Evolutionary conservation across 1,284 basidiomycete species (phyloP).

Genomic region (Sanguinoderma infundibulare): DNA sequence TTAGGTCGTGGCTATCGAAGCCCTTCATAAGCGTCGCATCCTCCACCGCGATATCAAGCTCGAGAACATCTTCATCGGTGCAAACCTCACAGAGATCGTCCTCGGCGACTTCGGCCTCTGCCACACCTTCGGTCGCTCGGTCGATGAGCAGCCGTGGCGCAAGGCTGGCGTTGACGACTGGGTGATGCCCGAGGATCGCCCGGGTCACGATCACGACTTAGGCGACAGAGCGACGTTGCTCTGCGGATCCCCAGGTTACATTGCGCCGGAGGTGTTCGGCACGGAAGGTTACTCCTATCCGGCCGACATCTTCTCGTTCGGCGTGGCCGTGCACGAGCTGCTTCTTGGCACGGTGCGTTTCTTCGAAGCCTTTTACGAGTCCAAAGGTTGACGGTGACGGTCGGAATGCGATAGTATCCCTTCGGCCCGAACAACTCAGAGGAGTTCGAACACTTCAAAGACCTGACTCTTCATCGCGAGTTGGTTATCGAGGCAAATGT

Average conservation of each 20-base stretch:
- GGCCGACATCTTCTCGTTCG: conserved; percentile 45
- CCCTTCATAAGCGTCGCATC: conserved; percentile 50
- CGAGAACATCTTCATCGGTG: conserved; percentile 61
- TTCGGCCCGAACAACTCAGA: conserved; percentile 11
- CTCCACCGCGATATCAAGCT: conserved; percentile 45
- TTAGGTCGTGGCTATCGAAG: conserved; percentile 14
- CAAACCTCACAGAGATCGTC: conserved; percentile 51
- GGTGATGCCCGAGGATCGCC: background rate
- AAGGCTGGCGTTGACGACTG: conserved; percentile 37
- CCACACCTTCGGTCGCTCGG: conserved; percentile 57
- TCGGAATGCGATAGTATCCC: conserved; percentile 16
- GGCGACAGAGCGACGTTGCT: conserved; percentile 1
- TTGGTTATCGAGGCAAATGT: conserved; percentile 2
- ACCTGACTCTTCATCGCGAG: background rate
- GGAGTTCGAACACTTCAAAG: conserved; percentile 8
- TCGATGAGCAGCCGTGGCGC: conserved; percentile 21
- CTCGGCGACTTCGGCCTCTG: conserved; percentile 71
- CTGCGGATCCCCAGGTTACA: conserved; percentile 53
- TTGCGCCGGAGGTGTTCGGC: conserved; percentile 58
- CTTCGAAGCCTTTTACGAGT: background rate
- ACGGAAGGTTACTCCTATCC: conserved; percentile 47
- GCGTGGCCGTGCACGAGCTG: conserved; percentile 62
- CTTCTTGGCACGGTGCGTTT: conserved; percentile 44
- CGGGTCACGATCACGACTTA: background rate
- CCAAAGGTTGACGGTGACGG: background rate